Percentiles rank a stretch among this genome's conserved stretches.
These are phyloP conservation scores for Capsella rubella DNA, from an alignment of 441 rosid species.

Conservation along the genomic window DNA sequence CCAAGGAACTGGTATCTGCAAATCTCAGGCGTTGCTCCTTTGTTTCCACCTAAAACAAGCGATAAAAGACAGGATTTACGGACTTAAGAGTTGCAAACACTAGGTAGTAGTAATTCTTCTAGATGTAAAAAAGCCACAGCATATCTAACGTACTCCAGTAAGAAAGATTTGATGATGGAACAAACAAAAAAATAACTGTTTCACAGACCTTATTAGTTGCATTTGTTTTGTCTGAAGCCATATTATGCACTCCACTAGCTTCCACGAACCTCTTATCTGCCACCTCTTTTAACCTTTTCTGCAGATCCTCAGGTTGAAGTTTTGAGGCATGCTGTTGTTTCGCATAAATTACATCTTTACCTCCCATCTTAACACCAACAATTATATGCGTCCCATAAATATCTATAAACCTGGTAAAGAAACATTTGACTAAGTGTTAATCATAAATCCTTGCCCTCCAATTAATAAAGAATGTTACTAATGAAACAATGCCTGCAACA, in stretches of 20 bases:
- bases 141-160: not conserved
- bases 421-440: slow-evolving; percentile 12
- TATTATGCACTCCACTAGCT: slow-evolving; percentile 51
- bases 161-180: slow-evolving; percentile 7
- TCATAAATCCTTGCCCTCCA: not conserved
- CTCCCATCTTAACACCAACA: slow-evolving; percentile 96
- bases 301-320: slow-evolving; percentile 82
- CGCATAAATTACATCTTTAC: slow-evolving; percentile 91
- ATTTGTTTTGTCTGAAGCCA: slow-evolving; percentile 58
- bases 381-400: slow-evolving; percentile 90
- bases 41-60: slow-evolving; percentile 68
- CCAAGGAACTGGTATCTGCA: slow-evolving; percentile 76
- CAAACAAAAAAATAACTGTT: not conserved
- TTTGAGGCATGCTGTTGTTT: slow-evolving; percentile 86
- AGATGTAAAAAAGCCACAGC: slow-evolving; percentile 10
- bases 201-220: slow-evolving; percentile 69
- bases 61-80: slow-evolving; percentile 29
- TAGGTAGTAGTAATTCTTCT: slow-evolving; percentile 6
- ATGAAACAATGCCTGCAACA: not conserved
- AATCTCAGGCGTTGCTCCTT: slow-evolving; percentile 87
- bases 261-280: slow-evolving; percentile 91
- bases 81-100: slow-evolving; percentile 3
- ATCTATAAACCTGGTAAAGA: slow-evolving; percentile 75
- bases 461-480: not conserved
- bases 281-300: slow-evolving; percentile 78